Base-by-base conservation (phyloP, 306 rosid species). In the Inga oerstediana region DNA sequence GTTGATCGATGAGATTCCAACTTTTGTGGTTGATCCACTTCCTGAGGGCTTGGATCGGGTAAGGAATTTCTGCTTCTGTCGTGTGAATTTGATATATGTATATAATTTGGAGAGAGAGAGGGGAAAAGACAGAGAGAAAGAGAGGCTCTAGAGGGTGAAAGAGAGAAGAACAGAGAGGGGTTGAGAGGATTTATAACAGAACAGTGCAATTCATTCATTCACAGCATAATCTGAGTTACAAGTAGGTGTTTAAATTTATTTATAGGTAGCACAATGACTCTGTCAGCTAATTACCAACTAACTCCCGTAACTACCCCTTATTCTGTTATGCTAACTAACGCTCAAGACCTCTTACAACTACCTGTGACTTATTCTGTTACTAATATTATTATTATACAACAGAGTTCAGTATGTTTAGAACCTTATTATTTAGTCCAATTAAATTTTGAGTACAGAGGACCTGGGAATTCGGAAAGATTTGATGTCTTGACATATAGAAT, bases 11-110 rank as follows among this genome's bases (percentile, higher is more conserved):
- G 97, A 95, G 87, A 93, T 95, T 84, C 97, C 98, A 19, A 89
- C 90, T 72, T 93, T 88, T 81, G 91, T 93, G 59, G 98, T 91
- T 82, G 97, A 91, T 89, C 98, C 98, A 39, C 94, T 94, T 84
- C 98, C 98, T 0, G 94, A 88, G 61, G 98, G 97, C 81, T 86
- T 95, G 88, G 98, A 95, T 85, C 80, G 89, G 92, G 98, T 95
- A 88, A 88, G 89, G 35, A 65, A 35, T 59, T 79, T 79, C 51
- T 76, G 44, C 68, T 80, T 72, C 45, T 74, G 78, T 65, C 48
- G 82, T 74, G 30, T 56, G 59, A 69, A 65, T 56, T 7, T 19
- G 20, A 52, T 52, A 14, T 52, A 5, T 52, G 2, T 5, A 52
- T 52, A 52, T 51, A 4, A 51, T 6, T 16, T 17, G 3, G 58